Evolutionary conservation across 148 eudicot species (phyloP), one percentile per base, ranked within the genome.

Genomic region (Tetragonia tetragonoides): DNA sequence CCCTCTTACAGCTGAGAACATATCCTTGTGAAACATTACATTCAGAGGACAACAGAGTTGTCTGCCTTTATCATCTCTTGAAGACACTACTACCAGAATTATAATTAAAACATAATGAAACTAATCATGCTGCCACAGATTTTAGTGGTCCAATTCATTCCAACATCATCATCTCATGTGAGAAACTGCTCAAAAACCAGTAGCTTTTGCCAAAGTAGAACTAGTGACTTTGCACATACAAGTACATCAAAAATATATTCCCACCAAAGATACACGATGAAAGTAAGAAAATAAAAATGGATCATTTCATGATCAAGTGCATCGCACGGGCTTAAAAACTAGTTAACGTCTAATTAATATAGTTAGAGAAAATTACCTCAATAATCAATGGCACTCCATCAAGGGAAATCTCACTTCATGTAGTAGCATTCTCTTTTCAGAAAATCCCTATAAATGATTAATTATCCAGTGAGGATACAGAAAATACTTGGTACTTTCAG

Each of bases 121-220:
- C 44, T 57, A 74, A 74, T 82, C 70, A 77, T 67, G 73, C 69
- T 56, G 61, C 56, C 53, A 70, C 8, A 59, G 11, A 16, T 51
- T 70, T 59, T 74, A 62, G 84, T 81, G 84, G 81, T 74, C 84
- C 81, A 64, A 44, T 61, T 46, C 28, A 20, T 72, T 81, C 72
- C 75, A 82, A 68, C 70, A 82, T 77, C 78, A 82, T 78, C 74
- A 68, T 54, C 77, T 24, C 64, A 56, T 49, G 47, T 53, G 56
- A 28, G 56, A 51, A 71, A 53, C 60, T 37, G 17, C 60, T 14
- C 59, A 42, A 68, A 28, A 68, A 44, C 7, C 60, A 42, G 62
- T 51, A 51, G 42, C 74, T 71, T 71, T 71, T 54, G 51, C 18
- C 21, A 17, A 59, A 59, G 62, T 20, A 49, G 47, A 51, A 59